Evolutionary conservation across 139 green algal species (phyloP), one percentile per base, ranked within the genome.

Genomic region (Chlorella sp.): DNA sequence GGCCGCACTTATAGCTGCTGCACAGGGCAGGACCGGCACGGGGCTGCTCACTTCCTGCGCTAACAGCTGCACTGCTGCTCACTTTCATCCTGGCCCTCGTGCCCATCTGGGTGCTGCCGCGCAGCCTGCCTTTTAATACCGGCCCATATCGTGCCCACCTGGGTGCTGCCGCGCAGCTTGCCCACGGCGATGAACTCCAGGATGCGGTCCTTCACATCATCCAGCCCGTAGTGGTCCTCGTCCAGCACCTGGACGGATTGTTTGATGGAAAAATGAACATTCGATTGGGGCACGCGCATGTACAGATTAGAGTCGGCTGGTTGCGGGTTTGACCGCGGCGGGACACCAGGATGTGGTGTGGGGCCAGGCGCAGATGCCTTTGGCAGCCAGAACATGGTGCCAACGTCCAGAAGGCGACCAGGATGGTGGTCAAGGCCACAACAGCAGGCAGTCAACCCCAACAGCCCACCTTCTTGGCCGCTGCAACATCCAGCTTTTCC

Each of bases 161-260:
- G 91, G 13, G 94, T 95, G 64, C 69, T 90, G 36, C 95, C 94
- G 2, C 94, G 85, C 84, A 99, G 93, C 74, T 89, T 87, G 24
- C 91, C 92, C 14, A 99, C 96, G 24, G 96, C 96, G 38, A 99
- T 99, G 90, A 99, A 99, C 92, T 99, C 96, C 67, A 99, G 89
- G 62, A 99, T 98, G 85, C 96, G 91, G 72, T 98, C 95, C 91
- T 99, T 99, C 26, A 99, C 96, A 76, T 99, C 96, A 30, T 94
- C 86, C 76, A 99, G 87, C 26, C 96, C 96, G 87, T 97, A 98
- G 88, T 99, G 97, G 80, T 99, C 97, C 80, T 95, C 95, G 80
- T 99, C 97, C 36, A 99, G 92, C 7, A 96, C 92, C 87, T 89
- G 73, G 67, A 80, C 41, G 68, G 11, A 54, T 54, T 54, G 68